phyloP scores from a whole-genome alignment of 1,139 yeast genomes.

The Pichia sp. region DNA sequence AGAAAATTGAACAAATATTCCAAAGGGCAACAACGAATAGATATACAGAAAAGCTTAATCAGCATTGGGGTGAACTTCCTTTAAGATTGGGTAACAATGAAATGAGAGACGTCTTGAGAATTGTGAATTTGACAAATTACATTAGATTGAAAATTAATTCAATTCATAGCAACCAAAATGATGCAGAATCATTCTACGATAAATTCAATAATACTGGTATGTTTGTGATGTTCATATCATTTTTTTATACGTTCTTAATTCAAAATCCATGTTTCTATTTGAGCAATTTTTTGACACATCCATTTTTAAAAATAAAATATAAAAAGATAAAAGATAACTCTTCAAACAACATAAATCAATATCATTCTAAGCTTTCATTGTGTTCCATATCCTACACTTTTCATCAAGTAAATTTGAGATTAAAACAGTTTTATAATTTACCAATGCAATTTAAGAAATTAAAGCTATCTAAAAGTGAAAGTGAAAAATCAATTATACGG shows the following conservation, averaged over 20 bases:
- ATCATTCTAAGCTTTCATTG: constrained; percentile 5
- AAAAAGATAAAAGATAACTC: neutral
- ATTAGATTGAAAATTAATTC: constrained; percentile 20
- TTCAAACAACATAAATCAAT: neutral
- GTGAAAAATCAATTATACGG: constrained; percentile 28
- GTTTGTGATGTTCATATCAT: constrained; percentile 2
- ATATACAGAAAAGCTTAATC: constrained; percentile 27
- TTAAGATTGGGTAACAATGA: constrained; percentile 7
- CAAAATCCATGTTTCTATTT: constrained; percentile 11
- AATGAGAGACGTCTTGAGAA: constrained; percentile 23
- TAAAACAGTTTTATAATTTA: constrained; percentile 70
- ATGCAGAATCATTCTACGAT: neutral
- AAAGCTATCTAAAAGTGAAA: constrained; percentile 26
- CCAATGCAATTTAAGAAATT: constrained; percentile 74
- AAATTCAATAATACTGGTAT: neutral
- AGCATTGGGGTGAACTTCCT: constrained; percentile 18
- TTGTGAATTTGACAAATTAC: constrained; percentile 26
- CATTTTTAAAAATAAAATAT: constrained; percentile 6
- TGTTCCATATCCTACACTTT: constrained; percentile 34
- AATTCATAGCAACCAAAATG: neutral
- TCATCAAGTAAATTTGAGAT: constrained; percentile 71
- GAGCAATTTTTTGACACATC: constrained; percentile 10
- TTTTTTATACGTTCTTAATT: constrained; percentile 10
- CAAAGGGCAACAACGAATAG: constrained; percentile 18
- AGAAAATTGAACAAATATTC: constrained; percentile 1